These are phyloP conservation scores for Cyamopsis tetragonoloba DNA, from an alignment of 306 rosid species.

Conservation along the genomic window DNA sequence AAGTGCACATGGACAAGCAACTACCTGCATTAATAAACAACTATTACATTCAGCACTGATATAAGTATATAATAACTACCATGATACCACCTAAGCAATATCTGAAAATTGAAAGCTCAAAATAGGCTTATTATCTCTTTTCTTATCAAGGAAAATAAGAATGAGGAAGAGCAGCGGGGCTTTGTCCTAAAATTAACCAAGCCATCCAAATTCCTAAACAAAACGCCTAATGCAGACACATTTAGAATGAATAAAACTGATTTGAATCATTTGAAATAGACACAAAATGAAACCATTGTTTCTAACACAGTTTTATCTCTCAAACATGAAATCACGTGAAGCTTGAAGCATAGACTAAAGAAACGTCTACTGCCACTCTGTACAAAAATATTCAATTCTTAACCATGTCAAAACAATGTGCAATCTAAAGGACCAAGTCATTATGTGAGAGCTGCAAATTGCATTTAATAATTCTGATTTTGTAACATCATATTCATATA, in stretches of 20 bases:
- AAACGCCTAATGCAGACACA: not conserved
- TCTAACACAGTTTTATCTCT: conserved; percentile 2
- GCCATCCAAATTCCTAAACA: conserved; percentile 1
- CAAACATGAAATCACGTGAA: not conserved
- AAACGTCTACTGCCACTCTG: not conserved
- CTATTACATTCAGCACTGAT: conserved; percentile 8
- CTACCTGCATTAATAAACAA: conserved; percentile 56
- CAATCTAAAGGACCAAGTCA: conserved; percentile 18
- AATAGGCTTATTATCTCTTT: not conserved
- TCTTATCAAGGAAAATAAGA: not conserved
- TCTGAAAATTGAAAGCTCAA: conserved; percentile 21
- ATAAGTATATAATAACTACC: too few relatives aligned
- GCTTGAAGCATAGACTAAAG: conserved; percentile 8
- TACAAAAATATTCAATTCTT: conserved; percentile 1
- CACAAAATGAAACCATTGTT: conserved; percentile 8
- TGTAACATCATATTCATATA: conserved; percentile 1
- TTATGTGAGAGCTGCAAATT: not conserved
- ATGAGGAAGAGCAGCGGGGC: not conserved
- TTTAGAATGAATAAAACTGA: not conserved
- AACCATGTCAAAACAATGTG: not conserved
- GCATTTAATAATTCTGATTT: not conserved
- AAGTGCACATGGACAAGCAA: conserved; percentile 99
- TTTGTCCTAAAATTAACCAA: not conserved
- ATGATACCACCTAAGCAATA: conserved; percentile 19
- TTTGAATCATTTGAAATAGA: not conserved